phyloP scores from a whole-genome alignment of 345 rosid species.

The Brassica cretica region DNA sequence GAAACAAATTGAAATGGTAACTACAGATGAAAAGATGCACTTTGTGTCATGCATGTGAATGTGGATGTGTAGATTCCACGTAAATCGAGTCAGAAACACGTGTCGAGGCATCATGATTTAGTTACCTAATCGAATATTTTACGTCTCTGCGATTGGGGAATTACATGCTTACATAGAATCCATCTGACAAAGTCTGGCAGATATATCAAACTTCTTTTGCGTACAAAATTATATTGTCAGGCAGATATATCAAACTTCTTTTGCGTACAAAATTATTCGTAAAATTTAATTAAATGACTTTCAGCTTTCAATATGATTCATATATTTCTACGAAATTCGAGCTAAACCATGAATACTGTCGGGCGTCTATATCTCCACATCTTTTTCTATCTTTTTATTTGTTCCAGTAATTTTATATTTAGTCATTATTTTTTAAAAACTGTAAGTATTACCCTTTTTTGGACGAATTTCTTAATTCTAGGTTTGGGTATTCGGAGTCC shows the following conservation, averaged over 20 bases:
- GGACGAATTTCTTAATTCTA: too few species aligned
- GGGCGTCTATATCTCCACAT: conserved; percentile 27
- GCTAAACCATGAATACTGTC: conserved; percentile 27
- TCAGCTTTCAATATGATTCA: conserved; percentile 30
- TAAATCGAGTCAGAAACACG: conserved; percentile 26
- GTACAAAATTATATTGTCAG: conserved; percentile 16
- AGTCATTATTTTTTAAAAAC: too few species aligned
- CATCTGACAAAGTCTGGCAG: conserved; percentile 29
- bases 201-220: background rate
- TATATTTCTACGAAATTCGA: conserved; percentile 23
- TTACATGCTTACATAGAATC: conserved; percentile 26
- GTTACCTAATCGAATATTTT: conserved; percentile 35
- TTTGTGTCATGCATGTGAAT: conserved; percentile 19
- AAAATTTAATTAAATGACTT: conserved; percentile 18
- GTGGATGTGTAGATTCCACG: conserved; percentile 33
- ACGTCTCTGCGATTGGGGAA: conserved; percentile 32
- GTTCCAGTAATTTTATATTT: background rate
- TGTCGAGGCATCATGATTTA: conserved; percentile 13
- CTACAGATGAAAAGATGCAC: conserved; percentile 12
- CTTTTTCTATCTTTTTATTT: background rate
- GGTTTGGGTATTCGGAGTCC: too few species aligned
- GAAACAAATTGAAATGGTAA: background rate
- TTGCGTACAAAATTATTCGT: conserved; percentile 5
- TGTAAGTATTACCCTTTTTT: too few species aligned
- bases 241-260: background rate